Conservation (phyloP, 805 yeast species). For the Teunomyces atbi region DNA sequence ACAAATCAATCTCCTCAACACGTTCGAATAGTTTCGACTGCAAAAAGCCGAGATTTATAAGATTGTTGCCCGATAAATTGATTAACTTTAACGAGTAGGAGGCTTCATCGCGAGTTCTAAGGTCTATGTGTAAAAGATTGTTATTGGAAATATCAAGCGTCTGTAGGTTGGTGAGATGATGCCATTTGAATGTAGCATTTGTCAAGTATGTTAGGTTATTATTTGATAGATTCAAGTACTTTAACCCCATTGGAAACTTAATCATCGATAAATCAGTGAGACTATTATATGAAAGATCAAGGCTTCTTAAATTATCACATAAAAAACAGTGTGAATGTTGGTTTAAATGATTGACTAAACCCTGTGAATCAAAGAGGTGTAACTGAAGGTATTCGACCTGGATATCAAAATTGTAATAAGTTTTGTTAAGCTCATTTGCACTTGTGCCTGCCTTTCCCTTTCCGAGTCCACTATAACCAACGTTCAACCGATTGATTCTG, state of each 20-base stretch:
- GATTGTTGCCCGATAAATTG: conserved; percentile 26
- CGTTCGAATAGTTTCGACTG: conserved; percentile 8
- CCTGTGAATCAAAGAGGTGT: conserved; percentile 17
- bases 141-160: conserved; percentile 24
- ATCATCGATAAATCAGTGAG: conserved; percentile 20
- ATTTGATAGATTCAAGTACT: conserved; percentile 25
- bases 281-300: conserved; percentile 29
- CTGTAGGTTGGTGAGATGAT: conserved; percentile 12
- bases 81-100: conserved; percentile 11
- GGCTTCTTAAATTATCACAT: conserved; percentile 11
- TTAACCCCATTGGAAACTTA: conserved; percentile 19
- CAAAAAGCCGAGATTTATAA: conserved; percentile 11
- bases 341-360: conserved; percentile 12
- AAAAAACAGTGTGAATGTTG: conserved; percentile 7
- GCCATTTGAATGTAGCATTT: conserved; percentile 14
- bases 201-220: conserved; percentile 20
- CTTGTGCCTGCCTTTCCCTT: not conserved
- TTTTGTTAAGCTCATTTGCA: not conserved
- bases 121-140: conserved; percentile 13
- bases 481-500: not conserved
- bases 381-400: conserved; percentile 2
- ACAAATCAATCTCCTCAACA: conserved; percentile 20
- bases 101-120: not conserved
- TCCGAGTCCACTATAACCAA: not conserved
- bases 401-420: not conserved